A percentile compares a stretch with the other conserved stretches of the same genome.
Evolutionary conservation across 2,329 filamentous ascomycete species (phyloP).

Genomic region (Monascus ruber): DNA sequence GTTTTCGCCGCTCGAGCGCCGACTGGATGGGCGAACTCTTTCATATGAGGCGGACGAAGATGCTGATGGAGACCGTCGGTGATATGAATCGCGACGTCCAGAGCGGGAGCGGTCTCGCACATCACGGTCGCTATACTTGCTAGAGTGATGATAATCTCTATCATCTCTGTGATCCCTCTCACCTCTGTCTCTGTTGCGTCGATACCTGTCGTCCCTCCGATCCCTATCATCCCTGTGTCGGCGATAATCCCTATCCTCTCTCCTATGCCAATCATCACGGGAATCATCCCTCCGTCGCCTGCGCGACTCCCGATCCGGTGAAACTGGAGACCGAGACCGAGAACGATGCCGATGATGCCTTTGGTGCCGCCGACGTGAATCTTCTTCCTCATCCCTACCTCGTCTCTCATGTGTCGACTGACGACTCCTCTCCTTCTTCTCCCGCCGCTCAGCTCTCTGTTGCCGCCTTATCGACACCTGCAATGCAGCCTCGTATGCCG

Average conservation of each 20-base stretch:
- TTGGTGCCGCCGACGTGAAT: slow-evolving; percentile 10
- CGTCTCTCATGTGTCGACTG: not conserved
- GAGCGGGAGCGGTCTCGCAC: slow-evolving; percentile 8
- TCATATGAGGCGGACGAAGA: slow-evolving; percentile 8
- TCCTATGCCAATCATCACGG: no score
- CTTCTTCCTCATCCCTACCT: slow-evolving; percentile 14
- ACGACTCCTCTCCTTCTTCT: slow-evolving; percentile 10
- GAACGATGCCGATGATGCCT: slow-evolving; percentile 14
- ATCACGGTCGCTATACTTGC: slow-evolving; percentile 1
- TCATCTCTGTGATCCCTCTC: slow-evolving; percentile 4
- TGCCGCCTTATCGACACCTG: slow-evolving; percentile 31
- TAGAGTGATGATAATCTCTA: slow-evolving; percentile 4
- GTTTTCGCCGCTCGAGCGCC: slow-evolving; percentile 3
- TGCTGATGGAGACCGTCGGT: slow-evolving; percentile 12
- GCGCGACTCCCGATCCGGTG: slow-evolving; percentile 12
- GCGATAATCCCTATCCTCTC: not conserved
- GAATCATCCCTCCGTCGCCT: slow-evolving; percentile 1
- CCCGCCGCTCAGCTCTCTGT: slow-evolving; percentile 12
- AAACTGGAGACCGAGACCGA: slow-evolving; percentile 10
- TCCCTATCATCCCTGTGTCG: slow-evolving; percentile 13
- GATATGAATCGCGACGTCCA: slow-evolving; percentile 8
- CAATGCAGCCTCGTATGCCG: slow-evolving; percentile 53
- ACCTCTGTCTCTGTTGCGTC: slow-evolving; percentile 6
- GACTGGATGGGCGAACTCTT: slow-evolving; percentile 1
- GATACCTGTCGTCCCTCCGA: slow-evolving; percentile 6